Percentiles rank a stretch among this genome's conserved stretches.
Evolutionary conservation across 768 basidiomycete species (phyloP).

Genomic region (Nidularia sp.): DNA sequence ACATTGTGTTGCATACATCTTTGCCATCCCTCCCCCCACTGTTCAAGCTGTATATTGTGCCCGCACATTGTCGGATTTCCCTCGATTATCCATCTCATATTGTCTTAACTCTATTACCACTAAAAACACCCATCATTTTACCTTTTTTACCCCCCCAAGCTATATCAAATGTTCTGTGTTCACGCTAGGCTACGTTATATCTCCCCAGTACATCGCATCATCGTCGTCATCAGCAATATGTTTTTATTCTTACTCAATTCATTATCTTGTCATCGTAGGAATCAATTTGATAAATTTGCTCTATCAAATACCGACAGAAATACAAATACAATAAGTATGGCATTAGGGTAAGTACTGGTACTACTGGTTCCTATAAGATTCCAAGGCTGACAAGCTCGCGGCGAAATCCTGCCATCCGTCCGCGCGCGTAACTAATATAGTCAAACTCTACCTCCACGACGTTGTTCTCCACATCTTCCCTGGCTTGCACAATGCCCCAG

Average conservation of each 20-base stretch:
- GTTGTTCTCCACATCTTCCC: constrained; percentile 61
- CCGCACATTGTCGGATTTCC: constrained; percentile 8
- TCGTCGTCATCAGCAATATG: constrained; percentile 33
- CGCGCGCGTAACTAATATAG: constrained; percentile 78
- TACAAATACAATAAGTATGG: background rate
- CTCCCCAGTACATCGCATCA: constrained; percentile 32
- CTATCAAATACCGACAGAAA: no score
- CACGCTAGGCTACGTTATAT: constrained; percentile 41
- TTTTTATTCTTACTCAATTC: constrained; percentile 41
- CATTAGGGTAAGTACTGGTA: background rate
- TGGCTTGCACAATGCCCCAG: constrained; percentile 92
- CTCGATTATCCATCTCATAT: constrained; percentile 4
- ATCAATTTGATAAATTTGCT: constrained; percentile 5
- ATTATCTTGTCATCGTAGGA: constrained; percentile 20
- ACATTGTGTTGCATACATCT: constrained; percentile 25
- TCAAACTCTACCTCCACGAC: constrained; percentile 77
- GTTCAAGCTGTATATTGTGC: constrained; percentile 9
- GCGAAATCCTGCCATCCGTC: constrained; percentile 63
- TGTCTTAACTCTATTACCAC: background rate
- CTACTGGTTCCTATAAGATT: constrained; percentile 11
- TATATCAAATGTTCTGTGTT: constrained; percentile 23
- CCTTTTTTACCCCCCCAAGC: constrained; percentile 27
- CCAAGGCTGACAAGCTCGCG: constrained; percentile 48
- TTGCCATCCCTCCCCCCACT: constrained; percentile 2
- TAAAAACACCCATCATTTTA: constrained; percentile 12